Conservation (phyloP, 768 basidiomycete species). For the Clitopilus passeckerianus region DNA sequence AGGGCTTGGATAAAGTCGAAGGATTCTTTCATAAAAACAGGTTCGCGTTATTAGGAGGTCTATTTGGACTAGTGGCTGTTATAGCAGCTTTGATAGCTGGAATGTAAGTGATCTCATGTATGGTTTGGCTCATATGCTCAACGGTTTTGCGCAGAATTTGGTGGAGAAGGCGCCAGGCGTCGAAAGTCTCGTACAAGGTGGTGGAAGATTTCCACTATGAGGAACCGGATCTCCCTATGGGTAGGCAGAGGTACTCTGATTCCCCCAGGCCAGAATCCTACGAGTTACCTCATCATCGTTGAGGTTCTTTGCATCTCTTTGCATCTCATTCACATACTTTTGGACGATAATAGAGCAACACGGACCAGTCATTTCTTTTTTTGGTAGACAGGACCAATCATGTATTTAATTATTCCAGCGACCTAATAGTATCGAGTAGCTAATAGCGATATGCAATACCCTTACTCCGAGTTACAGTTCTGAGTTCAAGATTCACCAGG, state of each 20-base stretch:
- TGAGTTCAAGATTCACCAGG: too few relatives aligned
- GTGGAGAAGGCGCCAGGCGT: conserved; percentile 20
- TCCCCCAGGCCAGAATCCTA: conserved; percentile 5
- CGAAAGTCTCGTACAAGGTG: conserved; percentile 7
- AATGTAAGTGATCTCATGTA: conserved; percentile 26
- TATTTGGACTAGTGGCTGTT: conserved; percentile 34
- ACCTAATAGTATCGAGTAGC: too few relatives aligned
- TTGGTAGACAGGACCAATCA: background rate
- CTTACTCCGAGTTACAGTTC: too few relatives aligned
- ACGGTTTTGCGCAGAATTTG: conserved; percentile 14
- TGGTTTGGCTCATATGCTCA: background rate
- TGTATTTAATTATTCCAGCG: too few relatives aligned
- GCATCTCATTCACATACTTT: background rate
- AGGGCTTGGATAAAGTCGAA: conserved; percentile 36
- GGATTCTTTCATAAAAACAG: conserved; percentile 41
- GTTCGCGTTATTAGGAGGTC: conserved; percentile 42
- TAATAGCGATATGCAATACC: too few relatives aligned
- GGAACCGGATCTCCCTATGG: conserved; percentile 1
- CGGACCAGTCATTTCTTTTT: background rate
- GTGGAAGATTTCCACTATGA: conserved; percentile 13
- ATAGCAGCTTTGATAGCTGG: conserved; percentile 31
- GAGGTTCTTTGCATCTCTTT: background rate
- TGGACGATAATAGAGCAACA: background rate
- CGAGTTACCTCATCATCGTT: conserved; percentile 9
- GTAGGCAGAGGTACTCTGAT: conserved; percentile 11